Conservation (phyloP, 1,139 yeast genomes). For the Pichia sp. region DNA sequence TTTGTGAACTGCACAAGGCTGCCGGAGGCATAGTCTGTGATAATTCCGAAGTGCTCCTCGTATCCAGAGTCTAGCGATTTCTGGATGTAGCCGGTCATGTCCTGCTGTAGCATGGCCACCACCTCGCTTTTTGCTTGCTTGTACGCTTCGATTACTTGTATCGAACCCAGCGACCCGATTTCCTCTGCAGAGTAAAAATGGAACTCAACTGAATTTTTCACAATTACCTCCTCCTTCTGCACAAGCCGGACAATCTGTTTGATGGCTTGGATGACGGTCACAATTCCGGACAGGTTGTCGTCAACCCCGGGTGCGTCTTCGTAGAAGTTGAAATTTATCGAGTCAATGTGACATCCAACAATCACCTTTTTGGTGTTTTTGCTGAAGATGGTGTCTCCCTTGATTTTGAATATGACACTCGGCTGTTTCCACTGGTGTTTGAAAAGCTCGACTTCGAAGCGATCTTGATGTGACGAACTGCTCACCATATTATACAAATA, state of each 20-base stretch:
- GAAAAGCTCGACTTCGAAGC: conserved; percentile 28
- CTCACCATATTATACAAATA: conserved; percentile 34
- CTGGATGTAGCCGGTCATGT: conserved; percentile 85
- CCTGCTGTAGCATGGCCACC: conserved; percentile 86
- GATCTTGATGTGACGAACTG: not conserved
- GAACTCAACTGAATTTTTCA: conserved; percentile 73
- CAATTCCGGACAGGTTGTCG: conserved; percentile 87
- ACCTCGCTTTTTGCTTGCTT: conserved; percentile 44
- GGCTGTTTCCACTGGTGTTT: conserved; percentile 58
- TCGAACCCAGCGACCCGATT: conserved; percentile 85
- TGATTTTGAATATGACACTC: conserved; percentile 47
- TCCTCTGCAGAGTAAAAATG: conserved; percentile 96
- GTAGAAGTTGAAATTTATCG: conserved; percentile 63
- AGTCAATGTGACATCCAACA: conserved; percentile 89
- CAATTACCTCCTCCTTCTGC: conserved; percentile 16
- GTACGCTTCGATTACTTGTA: conserved; percentile 66
- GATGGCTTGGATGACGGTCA: conserved; percentile 36
- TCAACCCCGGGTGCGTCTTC: conserved; percentile 92
- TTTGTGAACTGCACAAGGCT: conserved; percentile 62
- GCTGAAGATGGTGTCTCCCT: conserved; percentile 12
- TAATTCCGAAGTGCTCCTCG: conserved; percentile 76
- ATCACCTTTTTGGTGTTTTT: conserved; percentile 43
- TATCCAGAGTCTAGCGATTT: conserved; percentile 50
- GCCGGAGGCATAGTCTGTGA: conserved; percentile 66
- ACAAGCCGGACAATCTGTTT: conserved; percentile 3